Evolutionary conservation across 352 stramenopile genomes (phyloP).

Genomic region (Phytopythium delawarense): DNA sequence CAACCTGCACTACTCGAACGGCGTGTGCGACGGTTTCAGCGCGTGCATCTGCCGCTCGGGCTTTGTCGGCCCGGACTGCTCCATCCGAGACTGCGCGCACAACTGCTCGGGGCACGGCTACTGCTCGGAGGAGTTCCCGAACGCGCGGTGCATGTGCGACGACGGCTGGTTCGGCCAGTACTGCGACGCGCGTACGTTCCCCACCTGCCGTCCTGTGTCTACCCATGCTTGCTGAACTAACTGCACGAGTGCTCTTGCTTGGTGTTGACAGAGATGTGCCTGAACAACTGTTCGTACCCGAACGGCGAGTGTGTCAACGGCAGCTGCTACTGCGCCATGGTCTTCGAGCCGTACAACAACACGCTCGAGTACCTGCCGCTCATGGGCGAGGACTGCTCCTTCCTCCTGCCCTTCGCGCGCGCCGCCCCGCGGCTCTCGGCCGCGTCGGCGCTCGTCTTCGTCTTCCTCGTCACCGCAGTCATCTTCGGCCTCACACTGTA

Average conservation of each 20-base stretch:
- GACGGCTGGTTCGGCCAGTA: slow-evolving; percentile 93
- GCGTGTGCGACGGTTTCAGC: slow-evolving; percentile 95
- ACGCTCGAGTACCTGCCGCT: slow-evolving; percentile 72
- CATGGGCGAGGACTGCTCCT: slow-evolving; percentile 85
- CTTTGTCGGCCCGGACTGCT: slow-evolving; percentile 91
- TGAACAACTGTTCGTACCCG: slow-evolving; percentile 97
- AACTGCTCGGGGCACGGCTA: slow-evolving; percentile 93
- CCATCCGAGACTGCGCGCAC: slow-evolving; percentile 90
- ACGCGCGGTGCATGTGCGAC: slow-evolving; percentile 93
- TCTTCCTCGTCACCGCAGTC: slow-evolving; percentile 13
- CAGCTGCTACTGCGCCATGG: slow-evolving; percentile 88
- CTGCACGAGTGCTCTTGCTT: background rate
- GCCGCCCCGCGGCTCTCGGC: slow-evolving; percentile 12
- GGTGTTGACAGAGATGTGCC: slow-evolving; percentile 66
- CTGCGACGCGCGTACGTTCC: slow-evolving; percentile 78
- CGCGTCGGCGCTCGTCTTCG: slow-evolving; percentile 1
- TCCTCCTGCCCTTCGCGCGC: slow-evolving; percentile 61
- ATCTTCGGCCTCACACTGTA: background rate
- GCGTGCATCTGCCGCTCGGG: slow-evolving; percentile 93
- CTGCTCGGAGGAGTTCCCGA: slow-evolving; percentile 95
- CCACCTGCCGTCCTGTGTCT: background rate
- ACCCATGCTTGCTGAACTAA: slow-evolving; percentile 2
- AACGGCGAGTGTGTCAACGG: slow-evolving; percentile 93
- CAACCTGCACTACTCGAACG: slow-evolving; percentile 90
- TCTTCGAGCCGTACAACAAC: slow-evolving; percentile 95